Percentiles rank a stretch among this genome's conserved stretches.
These are phyloP conservation scores for Coemansia nantahalensis DNA, from an alignment of 192 early-diverging fungal genomes.

Conservation along the genomic window DNA sequence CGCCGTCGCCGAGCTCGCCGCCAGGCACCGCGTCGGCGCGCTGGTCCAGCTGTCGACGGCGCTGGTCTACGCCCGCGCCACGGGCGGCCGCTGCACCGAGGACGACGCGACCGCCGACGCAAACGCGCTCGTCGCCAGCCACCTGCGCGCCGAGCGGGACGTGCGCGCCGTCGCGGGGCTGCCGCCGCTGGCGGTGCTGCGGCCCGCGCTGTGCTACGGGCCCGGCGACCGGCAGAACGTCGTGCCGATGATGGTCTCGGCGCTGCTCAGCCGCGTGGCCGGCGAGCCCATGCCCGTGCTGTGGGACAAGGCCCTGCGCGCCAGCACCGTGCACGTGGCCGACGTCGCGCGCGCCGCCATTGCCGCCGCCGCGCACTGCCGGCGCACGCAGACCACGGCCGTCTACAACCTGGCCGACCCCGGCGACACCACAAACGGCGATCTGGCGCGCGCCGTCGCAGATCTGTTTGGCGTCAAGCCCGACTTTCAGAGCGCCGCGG, in stretches of 20 bases:
- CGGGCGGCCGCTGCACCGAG: constrained; percentile 10
- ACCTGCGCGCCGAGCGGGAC: constrained; percentile 27
- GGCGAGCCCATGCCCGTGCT: constrained; percentile 90
- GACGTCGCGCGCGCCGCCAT: constrained; percentile 75
- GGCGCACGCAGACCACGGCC: constrained; percentile 59
- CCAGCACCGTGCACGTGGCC: constrained; percentile 92
- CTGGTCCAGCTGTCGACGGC: constrained; percentile 88
- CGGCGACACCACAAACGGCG: constrained; percentile 72
- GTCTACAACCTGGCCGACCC: constrained; percentile 88
- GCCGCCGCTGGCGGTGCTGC: constrained; percentile 77
- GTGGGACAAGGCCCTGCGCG: constrained; percentile 88
- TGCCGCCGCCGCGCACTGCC: too few relatives aligned
- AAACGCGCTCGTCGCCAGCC: constrained; percentile 15
- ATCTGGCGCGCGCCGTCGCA: constrained; percentile 27
- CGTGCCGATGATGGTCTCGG: constrained; percentile 92
- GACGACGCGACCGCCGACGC: constrained; percentile 19
- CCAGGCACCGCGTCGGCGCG: constrained; percentile 64
- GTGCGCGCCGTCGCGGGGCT: constrained; percentile 24
- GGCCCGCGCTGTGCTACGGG: constrained; percentile 90
- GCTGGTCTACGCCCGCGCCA: constrained; percentile 66
- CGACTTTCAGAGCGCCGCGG: constrained; percentile 34
- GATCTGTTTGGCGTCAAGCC: constrained; percentile 24
- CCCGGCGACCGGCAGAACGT: constrained; percentile 59
- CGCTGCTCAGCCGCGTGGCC: constrained; percentile 78
- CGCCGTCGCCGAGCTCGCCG: constrained; percentile 80